These are phyloP conservation scores for Rhizoclosmatium globosum DNA, from an alignment of 192 early-diverging fungal species.

Conservation along the genomic window DNA sequence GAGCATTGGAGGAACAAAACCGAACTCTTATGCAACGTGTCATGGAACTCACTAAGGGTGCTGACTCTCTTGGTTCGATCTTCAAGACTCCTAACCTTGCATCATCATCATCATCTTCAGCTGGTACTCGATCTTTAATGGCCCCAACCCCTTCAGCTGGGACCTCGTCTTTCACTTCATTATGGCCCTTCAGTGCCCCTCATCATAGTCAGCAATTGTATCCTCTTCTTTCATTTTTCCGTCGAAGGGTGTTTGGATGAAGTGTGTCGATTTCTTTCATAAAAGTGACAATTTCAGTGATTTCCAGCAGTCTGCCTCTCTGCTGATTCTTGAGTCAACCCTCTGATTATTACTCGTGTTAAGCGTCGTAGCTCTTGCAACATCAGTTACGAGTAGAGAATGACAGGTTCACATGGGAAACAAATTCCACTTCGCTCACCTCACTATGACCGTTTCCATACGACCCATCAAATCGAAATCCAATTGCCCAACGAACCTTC, in stretches of 20 bases:
- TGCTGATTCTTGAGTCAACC: no score
- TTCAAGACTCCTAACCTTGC: neutral
- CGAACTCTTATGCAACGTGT: constrained; percentile 16
- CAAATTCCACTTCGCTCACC: no score
- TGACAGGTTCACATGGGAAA: no score
- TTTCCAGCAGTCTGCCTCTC: no score
- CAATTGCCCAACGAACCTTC: neutral
- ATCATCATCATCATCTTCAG: neutral
- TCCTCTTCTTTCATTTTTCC: constrained; percentile 20
- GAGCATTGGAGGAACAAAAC: constrained; percentile 16
- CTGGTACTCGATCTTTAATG: neutral
- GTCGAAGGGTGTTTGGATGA: constrained; percentile 14
- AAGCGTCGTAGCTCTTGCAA: no score
- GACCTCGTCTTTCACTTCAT: neutral
- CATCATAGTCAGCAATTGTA: constrained; percentile 26
- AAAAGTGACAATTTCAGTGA: no score
- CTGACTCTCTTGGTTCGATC: constrained; percentile 12
- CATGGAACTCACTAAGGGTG: constrained; percentile 8
- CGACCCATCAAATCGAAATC: constrained; percentile 24
- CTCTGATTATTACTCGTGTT: no score
- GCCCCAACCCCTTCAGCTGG: neutral
- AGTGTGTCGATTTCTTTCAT: neutral
- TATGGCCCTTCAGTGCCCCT: constrained; percentile 16
- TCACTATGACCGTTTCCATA: constrained; percentile 14
- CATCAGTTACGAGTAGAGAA: no score